These are phyloP conservation scores for Brassica napus DNA, from an alignment of 345 rosid genomes.

Conservation along the genomic window Da-Ae NC_063446.1:6616001-6616500, in stretches of 20 bases:
- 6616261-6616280: no score
- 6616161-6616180: not conserved
- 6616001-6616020: constrained; percentile 9
- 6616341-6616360: constrained; percentile 35
- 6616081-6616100: not conserved
- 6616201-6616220: no score
- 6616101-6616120: not conserved
- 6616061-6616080: not conserved
- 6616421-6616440: not conserved
- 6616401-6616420: no score
- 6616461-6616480: no score
- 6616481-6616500: no score
- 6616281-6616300: no score
- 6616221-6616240: no score
- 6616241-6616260: no score
- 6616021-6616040: not conserved
- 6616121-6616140: not conserved
- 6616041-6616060: not conserved
- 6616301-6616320: no score
- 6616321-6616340: constrained; percentile 23
- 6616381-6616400: no score
- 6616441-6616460: no score
- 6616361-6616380: not conserved
- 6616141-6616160: not conserved
- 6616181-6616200: not conserved